Evolutionary conservation across 257 asterid species (phyloP), one percentile per base, ranked within the genome.

Genomic region (Solanum medicagineum): DNA sequence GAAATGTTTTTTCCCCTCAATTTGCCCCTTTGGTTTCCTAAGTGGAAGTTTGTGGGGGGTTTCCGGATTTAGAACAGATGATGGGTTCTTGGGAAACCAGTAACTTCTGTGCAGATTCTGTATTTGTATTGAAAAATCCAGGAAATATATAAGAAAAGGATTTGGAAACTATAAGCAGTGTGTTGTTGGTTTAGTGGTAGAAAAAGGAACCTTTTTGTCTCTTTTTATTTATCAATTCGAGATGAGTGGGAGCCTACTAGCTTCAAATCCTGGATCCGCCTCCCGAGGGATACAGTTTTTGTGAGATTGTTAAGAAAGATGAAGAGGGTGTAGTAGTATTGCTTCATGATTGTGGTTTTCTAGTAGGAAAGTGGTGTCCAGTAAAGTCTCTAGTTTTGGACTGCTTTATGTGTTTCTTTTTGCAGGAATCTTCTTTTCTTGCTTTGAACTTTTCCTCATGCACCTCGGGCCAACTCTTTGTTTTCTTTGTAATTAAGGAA

Each of bases 381-480:
- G 85, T 89, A 87, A 87, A 91, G 87, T 86, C 70, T 84, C 86
- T 81, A 24, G 24, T 87, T 87, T 73, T 89, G 88, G 84, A 90
- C 88, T 90, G 88, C 89, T 90, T 87, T 86, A 80, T 83, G 83
- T 85, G 80, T 86, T 88, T 92, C 92, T 92, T 91, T 65, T 91
- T 85, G 62, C 49, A 88, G 91, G 97, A 93, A 95, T 95, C 98
- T 95, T 92, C 97, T 91, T 93, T 92, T 86, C 96, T 91, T 93
- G 95, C 90, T 91, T 88, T 89, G 92, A 88, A 95, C 93, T 92
- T 95, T 94, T 89, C 94, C 91, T 86, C 87, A 14, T 36, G 81
- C 77, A 69, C 69, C 85, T 86, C 80, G 84, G 84, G 62, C 77
- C 60, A 74, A 26, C 60, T 75, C 51, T 83, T 84, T 66, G 16